These are phyloP conservation scores for Boletus rex-veris DNA, from an alignment of 768 basidiomycete genomes.

Conservation along the genomic window DNA sequence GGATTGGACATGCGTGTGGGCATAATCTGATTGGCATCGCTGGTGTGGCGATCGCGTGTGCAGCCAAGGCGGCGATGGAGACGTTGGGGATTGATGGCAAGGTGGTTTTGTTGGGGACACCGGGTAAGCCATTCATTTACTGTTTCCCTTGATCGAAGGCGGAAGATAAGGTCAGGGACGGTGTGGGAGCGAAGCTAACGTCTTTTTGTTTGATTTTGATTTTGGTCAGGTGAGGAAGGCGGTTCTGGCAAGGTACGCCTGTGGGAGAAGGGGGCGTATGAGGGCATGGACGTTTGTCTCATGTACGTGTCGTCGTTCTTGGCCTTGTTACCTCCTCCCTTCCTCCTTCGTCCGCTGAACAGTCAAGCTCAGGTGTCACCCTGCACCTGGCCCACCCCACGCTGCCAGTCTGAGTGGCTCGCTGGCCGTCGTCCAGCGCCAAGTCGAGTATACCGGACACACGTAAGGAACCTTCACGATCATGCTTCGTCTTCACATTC, in stretches of 20 bases:
- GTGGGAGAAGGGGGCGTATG: conserved; percentile 66
- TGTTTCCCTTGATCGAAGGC: background rate
- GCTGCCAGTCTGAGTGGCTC: conserved; percentile 61
- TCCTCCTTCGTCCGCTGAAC: background rate
- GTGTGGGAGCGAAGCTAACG: background rate
- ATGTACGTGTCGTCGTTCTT: conserved; percentile 45
- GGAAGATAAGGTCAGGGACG: too few species aligned
- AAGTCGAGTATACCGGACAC: conserved; percentile 67
- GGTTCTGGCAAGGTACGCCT: conserved; percentile 69
- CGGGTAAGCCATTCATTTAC: conserved; percentile 44
- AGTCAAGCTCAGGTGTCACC: conserved; percentile 63
- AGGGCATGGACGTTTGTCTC: conserved; percentile 70
- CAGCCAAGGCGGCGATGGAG: conserved; percentile 58
- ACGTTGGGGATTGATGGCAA: conserved; percentile 61
- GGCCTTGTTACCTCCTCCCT: too few species aligned
- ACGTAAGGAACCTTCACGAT: conserved; percentile 43
- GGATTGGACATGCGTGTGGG: conserved; percentile 71
- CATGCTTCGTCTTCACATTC: background rate
- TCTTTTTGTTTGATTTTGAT: background rate
- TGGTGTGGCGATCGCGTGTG: conserved; percentile 69
- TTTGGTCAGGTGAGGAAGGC: conserved; percentile 44
- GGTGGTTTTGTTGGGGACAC: conserved; percentile 71
- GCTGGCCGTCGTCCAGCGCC: conserved; percentile 56
- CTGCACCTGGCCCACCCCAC: conserved; percentile 68
- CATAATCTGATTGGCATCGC: conserved; percentile 78